Percentiles rank a stretch among this genome's conserved stretches.
Conservation (phyloP, 2,329 filamentous ascomycete species). For the Emergomyces africanus region DNA sequence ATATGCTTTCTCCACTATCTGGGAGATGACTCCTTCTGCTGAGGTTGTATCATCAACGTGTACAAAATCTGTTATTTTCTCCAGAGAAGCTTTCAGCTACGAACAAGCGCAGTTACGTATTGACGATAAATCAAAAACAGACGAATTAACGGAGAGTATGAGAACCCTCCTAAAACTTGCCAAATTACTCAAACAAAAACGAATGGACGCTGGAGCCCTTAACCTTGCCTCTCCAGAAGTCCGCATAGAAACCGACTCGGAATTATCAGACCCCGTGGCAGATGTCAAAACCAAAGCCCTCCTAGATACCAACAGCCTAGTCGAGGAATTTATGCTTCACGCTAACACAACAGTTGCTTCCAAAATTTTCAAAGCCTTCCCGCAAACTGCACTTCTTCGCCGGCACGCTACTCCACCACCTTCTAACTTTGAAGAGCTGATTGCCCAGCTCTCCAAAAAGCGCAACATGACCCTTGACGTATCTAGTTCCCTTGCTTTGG, state of each 20-base stretch:
- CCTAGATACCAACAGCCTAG: conserved; percentile 90
- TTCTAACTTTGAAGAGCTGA: conserved; percentile 90
- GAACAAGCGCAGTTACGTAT: conserved; percentile 91
- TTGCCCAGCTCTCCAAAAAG: conserved; percentile 81
- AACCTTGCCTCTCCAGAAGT: conserved; percentile 98
- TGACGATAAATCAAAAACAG: conserved; percentile 74
- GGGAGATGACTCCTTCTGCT: conserved; percentile 78
- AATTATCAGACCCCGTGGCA: conserved; percentile 79
- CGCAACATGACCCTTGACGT: conserved; percentile 65
- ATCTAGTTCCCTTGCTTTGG: conserved; percentile 84
- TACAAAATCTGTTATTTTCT: conserved; percentile 96
- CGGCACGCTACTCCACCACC: conserved; percentile 87
- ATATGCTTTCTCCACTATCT: conserved; percentile 71
- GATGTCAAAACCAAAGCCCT: conserved; percentile 93
- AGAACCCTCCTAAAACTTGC: conserved; percentile 75
- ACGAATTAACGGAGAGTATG: conserved; percentile 84
- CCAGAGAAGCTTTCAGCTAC: conserved; percentile 93
- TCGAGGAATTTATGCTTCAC: conserved; percentile 98
- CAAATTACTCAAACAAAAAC: conserved; percentile 85
- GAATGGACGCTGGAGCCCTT: conserved; percentile 88
- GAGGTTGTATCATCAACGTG: conserved; percentile 78
- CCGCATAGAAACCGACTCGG: conserved; percentile 85
- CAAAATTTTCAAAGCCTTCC: conserved; percentile 83
- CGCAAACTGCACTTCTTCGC: conserved; percentile 86
- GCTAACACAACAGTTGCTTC: conserved; percentile 90